A percentile compares a stretch with the other conserved stretches of the same genome.
Conservation (phyloP, 805 yeast genomes). For the Saturnispora gosingensis region DNA sequence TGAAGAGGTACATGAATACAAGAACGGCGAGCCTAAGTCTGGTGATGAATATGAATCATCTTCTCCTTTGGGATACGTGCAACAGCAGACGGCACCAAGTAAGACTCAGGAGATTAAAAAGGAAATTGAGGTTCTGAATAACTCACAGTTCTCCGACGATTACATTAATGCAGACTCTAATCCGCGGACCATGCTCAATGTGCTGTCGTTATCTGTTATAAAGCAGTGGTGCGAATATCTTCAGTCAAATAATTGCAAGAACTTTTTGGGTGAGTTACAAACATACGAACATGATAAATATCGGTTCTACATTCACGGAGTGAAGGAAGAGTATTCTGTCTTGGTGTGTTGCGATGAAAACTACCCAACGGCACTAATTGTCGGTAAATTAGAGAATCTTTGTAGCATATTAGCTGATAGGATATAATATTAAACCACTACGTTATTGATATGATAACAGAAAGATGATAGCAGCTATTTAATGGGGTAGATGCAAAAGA, state of each 20-base stretch:
- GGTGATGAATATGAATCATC: background rate
- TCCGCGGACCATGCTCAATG: slow-evolving; percentile 26
- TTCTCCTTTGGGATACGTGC: background rate
- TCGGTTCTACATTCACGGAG: slow-evolving; percentile 17
- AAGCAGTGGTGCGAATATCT: slow-evolving; percentile 21
- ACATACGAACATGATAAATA: slow-evolving; percentile 20
- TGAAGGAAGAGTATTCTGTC: slow-evolving; percentile 18
- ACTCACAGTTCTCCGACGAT: slow-evolving; percentile 14
- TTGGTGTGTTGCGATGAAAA: slow-evolving; percentile 21
- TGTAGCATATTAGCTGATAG: slow-evolving; percentile 3
- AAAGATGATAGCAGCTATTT: background rate
- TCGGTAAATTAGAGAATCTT: slow-evolving; percentile 18
- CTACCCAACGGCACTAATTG: slow-evolving; percentile 26
- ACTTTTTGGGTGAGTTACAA: slow-evolving; percentile 1
- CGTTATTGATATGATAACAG: background rate
- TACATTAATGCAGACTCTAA: slow-evolving; percentile 23
- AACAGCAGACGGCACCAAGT: background rate
- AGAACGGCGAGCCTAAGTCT: background rate
- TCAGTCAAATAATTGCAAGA: background rate
- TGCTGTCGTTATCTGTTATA: slow-evolving; percentile 22
- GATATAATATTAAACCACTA: background rate
- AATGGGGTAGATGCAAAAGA: background rate
- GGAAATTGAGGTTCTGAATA: slow-evolving; percentile 13
- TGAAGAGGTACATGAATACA: background rate
- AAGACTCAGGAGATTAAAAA: slow-evolving; percentile 7